Conservation (phyloP, 2,329 filamentous ascomycete species). For the Aspergillus niger region DNA sequence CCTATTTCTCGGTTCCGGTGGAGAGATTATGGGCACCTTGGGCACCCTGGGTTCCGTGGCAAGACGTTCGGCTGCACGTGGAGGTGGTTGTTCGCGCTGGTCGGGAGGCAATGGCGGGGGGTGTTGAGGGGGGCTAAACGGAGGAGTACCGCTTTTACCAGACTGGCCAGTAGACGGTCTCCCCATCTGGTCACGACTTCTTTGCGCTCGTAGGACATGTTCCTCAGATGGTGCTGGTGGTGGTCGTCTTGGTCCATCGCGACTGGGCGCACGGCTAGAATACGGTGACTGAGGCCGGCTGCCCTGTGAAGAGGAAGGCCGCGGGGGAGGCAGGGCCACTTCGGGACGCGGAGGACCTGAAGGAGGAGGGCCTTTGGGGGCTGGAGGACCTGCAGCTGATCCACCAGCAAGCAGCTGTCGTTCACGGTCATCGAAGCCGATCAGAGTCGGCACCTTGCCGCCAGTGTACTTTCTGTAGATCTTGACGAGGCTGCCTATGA, state of each 20-base stretch:
- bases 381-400: slow-evolving; percentile 13
- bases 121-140: slow-evolving; percentile 29
- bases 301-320: slow-evolving; percentile 30
- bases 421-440: slow-evolving; percentile 80
- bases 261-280: slow-evolving; percentile 38
- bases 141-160: slow-evolving; percentile 37
- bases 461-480: slow-evolving; percentile 97
- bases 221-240: slow-evolving; percentile 41
- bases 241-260: slow-evolving; percentile 38
- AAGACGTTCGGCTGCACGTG: slow-evolving; percentile 26
- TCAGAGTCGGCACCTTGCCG: slow-evolving; percentile 74
- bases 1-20: slow-evolving; percentile 28
- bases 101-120: slow-evolving; percentile 27
- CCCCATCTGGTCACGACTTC: slow-evolving; percentile 44
- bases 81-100: slow-evolving; percentile 28
- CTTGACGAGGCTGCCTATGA: slow-evolving; percentile 93
- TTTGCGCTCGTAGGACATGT: slow-evolving; percentile 37
- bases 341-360: slow-evolving; percentile 25
- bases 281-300: slow-evolving; percentile 34
- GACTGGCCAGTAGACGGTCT: slow-evolving; percentile 40
- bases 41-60: slow-evolving; percentile 22
- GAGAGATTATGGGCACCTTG: slow-evolving; percentile 16
- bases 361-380: slow-evolving; percentile 27
- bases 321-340: slow-evolving; percentile 29
- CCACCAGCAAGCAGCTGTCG: slow-evolving; percentile 71